phyloP scores from a whole-genome alignment of 2,329 filamentous ascomycete species.

The Colletotrichum sp. region DNA sequence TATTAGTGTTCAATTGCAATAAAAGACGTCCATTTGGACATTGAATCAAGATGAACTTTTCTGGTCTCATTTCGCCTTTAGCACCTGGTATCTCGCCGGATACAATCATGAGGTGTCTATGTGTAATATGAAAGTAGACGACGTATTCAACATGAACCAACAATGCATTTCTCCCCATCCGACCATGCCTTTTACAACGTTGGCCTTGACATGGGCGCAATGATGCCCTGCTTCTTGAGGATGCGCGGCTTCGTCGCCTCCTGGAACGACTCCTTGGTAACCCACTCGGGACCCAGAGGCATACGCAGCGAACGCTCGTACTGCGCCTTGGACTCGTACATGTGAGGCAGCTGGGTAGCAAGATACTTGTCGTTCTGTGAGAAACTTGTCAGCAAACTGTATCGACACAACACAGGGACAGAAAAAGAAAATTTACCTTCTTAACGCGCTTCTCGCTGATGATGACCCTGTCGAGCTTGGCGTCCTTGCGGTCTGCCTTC shows the following conservation, averaged over 20 bases:
- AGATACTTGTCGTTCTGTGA: conserved; percentile 82
- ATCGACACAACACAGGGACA: neutral
- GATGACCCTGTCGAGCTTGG: conserved; percentile 83
- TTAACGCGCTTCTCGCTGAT: conserved; percentile 90
- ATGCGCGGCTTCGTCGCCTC: conserved; percentile 86
- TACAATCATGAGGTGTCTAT: neutral
- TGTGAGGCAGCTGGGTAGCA: conserved; percentile 82
- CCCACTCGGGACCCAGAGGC: conserved; percentile 93
- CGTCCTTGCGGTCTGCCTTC: conserved; percentile 79
- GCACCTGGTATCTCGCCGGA: neutral
- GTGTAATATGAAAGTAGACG: neutral
- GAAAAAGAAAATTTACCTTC: conserved; percentile 65
- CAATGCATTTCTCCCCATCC: neutral
- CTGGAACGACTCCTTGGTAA: conserved; percentile 95
- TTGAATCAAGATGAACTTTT: neutral
- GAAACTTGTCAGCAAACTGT: neutral
- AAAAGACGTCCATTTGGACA: neutral
- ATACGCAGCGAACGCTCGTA: conserved; percentile 89
- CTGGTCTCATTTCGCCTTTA: neutral
- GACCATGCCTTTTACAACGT: conserved; percentile 32
- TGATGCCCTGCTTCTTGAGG: conserved; percentile 88
- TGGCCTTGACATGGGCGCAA: conserved; percentile 86
- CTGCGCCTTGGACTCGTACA: conserved; percentile 86
- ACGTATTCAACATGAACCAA: neutral
- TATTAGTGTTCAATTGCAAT: neutral